Evolutionary conservation across 148 eudicot genomes (phyloP), one percentile per base, ranked within the genome.

Genomic region (Nepenthes gracilis): DNA sequence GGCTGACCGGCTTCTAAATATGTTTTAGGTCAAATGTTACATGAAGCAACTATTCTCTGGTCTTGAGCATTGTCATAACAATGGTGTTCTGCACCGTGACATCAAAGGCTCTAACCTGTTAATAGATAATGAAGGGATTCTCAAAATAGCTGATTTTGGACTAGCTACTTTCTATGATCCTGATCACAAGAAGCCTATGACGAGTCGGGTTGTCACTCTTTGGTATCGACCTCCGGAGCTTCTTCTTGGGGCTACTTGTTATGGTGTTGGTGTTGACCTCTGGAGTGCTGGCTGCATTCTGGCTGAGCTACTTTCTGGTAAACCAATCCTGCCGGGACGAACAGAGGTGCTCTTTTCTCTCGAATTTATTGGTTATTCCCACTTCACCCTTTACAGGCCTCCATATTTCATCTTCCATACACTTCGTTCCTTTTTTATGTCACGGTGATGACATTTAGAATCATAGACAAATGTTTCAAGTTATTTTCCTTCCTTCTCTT

Each of bases 161-260:
- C 54, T 93, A 52, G 99, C 99, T 60, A 74, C 91, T 62, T 80
- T 86, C 35, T 88, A 70, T 68, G 77, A 84, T 78, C 87, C 95
- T 67, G 75, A 67, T 8, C 64, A 64, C 53, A 86, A 84, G 84
- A 81, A 79, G 63, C 77, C 96, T 6, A 80, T 93, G 96, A 93
- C 99, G 37, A 88, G 96, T 69, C 96, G 99, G 59, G 99, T 93
- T 55, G 87, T 93, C 57, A 93, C 99, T 35, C 83, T 93, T 35
- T 93, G 99, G 99, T 93, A 93, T 58, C 99, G 99, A 66, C 89
- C 99, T 54, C 99, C 99, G 9, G 99, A 93, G 63, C 81, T 93
- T 51, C 86, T 93, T 67, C 84, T 93, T 47, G 99, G 99, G 61
- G 96, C 96, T 59, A 88, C 95, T 34, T 63, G 68, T 73, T 93